phyloP scores from a whole-genome alignment of 768 basidiomycete species.

The Leccinum disarticulatum region DNA sequence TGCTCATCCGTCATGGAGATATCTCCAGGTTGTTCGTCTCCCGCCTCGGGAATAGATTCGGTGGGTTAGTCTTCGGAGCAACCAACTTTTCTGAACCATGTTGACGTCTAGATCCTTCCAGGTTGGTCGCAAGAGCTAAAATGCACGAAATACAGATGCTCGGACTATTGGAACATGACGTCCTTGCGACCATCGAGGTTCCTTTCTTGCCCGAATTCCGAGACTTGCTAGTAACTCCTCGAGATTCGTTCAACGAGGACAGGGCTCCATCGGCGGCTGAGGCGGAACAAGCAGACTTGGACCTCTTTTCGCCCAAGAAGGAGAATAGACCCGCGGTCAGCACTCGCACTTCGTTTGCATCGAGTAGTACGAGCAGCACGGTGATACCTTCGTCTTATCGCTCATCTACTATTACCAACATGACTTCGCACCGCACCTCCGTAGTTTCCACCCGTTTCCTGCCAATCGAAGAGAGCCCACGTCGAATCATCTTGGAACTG shows the following conservation, averaged over 20 bases:
- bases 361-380: conserved; percentile 37
- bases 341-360: conserved; percentile 41
- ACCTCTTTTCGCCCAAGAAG: conserved; percentile 57
- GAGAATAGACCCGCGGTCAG: conserved; percentile 33
- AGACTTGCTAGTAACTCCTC: conserved; percentile 32
- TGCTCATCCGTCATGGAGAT: no score
- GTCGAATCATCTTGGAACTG: conserved; percentile 47
- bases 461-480: conserved; percentile 74
- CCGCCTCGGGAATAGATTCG: no score
- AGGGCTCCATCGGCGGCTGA: conserved; percentile 47
- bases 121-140: conserved; percentile 92
- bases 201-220: conserved; percentile 62
- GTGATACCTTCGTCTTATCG: conserved; percentile 37
- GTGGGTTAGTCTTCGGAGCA: conserved; percentile 41
- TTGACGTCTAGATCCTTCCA: conserved; percentile 30
- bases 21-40: no score
- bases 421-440: conserved; percentile 49
- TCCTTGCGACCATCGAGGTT: conserved; percentile 85
- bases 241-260: conserved; percentile 36
- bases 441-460: conserved; percentile 47
- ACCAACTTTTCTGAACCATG: neutral
- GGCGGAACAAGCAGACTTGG: conserved; percentile 72
- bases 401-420: conserved; percentile 33
- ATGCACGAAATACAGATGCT: conserved; percentile 98
- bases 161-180: conserved; percentile 87